Conservation (phyloP, 495 filamentous ascomycete genomes). For the Trichoderma erinaceum region DNA sequence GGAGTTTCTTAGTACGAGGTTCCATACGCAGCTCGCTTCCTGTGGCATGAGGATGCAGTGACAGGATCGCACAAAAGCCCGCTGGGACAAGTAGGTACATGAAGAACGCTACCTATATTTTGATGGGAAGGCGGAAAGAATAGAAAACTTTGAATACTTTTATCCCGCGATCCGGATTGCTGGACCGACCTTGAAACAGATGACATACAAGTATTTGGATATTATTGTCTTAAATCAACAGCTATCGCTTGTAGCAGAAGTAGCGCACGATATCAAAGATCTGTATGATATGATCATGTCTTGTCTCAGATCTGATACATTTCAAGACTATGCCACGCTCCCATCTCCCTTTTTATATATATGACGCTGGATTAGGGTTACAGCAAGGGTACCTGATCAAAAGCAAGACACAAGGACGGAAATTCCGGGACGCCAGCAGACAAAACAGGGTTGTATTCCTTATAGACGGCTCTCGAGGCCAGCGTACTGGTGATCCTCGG, state of each 20-base stretch:
- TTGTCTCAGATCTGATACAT: constrained; percentile 6
- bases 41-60: background rate
- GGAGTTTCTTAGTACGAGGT: no score
- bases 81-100: background rate
- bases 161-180: no score
- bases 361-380: background rate
- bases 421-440: background rate
- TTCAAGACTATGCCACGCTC: background rate
- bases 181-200: no score
- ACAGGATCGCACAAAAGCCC: background rate
- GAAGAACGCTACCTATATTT: no score
- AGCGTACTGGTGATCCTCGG: constrained; percentile 53
- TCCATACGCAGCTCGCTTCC: background rate
- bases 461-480: constrained; percentile 31
- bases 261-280: background rate
- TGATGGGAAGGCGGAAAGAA: no score
- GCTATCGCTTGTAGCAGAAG: background rate
- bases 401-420: background rate
- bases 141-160: no score
- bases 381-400: background rate
- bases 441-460: constrained; percentile 1
- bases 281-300: background rate
- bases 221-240: background rate
- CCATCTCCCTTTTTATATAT: background rate
- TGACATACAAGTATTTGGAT: no score